Base-by-base conservation (phyloP, 176 grass and related monocot species). In the Eleusine coracana region DNA sequence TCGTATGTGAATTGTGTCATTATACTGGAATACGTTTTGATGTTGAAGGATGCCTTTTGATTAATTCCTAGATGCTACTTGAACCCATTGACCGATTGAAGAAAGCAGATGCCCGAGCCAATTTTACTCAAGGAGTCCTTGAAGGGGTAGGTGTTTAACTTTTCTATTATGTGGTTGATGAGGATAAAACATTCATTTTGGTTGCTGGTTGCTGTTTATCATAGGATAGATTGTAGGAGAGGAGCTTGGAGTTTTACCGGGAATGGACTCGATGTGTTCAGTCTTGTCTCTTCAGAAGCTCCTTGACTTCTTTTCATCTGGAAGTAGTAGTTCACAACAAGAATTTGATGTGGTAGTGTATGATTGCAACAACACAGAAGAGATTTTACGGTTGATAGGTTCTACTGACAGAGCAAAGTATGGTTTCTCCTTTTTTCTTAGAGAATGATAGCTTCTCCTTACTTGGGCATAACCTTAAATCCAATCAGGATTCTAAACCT, bases 51-150 rank as follows among this genome's bases (percentile, higher is more conserved):
- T 66, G 4, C 16, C 80, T 77, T 44, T 10, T 68, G 50, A 14
- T 66, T 76, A 82, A 88, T 90, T 70, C 15, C 67, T 67, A 94
- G 90, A 89, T 94, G 78, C 71, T 98, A 67, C 88, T 96, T 78
- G 96, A 96, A 52, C 96, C 91, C 67, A 91, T 99, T 77, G 75
- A 90, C 21, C 90, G 85, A 16, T 49, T 99, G 80, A 96, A 99
- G 89, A 96, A 99, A 88, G 91, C 87, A 80, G 91, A 94, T 83
- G 80, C 89, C 27, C 85, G 83, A 4, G 77, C 83, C 48, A 99
- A 99, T 87, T 80, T 99, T 62, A 93, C 93, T 86, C 87, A 99
- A 87, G 96, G 93, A 68, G 72, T 98, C 27, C 93, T 98, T 85
- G 91, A 93, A 82, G 89, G 85, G 93, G 96, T 95, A 83, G 23